These are phyloP conservation scores for Wallacemonas sp. DNA, from an alignment of 208 protist genomes.

Conservation along the genomic window DNA sequence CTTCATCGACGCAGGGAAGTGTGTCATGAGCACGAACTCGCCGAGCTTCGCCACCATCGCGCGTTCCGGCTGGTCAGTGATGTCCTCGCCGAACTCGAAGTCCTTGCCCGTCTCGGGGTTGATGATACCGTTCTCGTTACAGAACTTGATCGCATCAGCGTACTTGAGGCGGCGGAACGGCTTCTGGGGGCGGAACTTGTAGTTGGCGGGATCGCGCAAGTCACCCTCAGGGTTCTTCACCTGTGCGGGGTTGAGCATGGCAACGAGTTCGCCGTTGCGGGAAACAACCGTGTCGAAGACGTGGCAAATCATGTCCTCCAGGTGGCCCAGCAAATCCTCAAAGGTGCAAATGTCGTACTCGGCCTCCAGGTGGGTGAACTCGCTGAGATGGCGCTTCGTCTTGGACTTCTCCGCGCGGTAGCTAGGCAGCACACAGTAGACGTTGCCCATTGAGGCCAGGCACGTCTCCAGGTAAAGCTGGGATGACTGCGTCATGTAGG, in stretches of 20 bases:
- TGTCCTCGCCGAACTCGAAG: slow-evolving; percentile 97
- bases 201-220: slow-evolving; percentile 66
- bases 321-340: slow-evolving; percentile 91
- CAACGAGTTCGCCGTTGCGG: slow-evolving; percentile 74
- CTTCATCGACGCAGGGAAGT: slow-evolving; percentile 98
- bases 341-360: slow-evolving; percentile 97
- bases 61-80: slow-evolving; percentile 97
- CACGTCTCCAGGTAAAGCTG: slow-evolving; percentile 99
- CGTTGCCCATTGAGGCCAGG: slow-evolving; percentile 94
- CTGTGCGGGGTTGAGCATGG: slow-evolving; percentile 90
- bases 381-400: slow-evolving; percentile 97
- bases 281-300: slow-evolving; percentile 84
- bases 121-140: slow-evolving; percentile 93
- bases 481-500: slow-evolving; percentile 98
- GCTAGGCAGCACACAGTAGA: slow-evolving; percentile 95
- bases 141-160: slow-evolving; percentile 96
- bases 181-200: slow-evolving; percentile 89
- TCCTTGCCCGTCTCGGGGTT: slow-evolving; percentile 89
- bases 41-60: slow-evolving; percentile 97
- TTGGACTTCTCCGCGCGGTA: slow-evolving; percentile 98
- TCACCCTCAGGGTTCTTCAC: slow-evolving; percentile 60
- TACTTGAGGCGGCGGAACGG: slow-evolving; percentile 97
- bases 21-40: slow-evolving; percentile 96
- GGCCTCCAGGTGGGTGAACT: slow-evolving; percentile 98
- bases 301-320: slow-evolving; percentile 95